Conservation (phyloP, 257 asterid species). For the Misopates orontium region DNA sequence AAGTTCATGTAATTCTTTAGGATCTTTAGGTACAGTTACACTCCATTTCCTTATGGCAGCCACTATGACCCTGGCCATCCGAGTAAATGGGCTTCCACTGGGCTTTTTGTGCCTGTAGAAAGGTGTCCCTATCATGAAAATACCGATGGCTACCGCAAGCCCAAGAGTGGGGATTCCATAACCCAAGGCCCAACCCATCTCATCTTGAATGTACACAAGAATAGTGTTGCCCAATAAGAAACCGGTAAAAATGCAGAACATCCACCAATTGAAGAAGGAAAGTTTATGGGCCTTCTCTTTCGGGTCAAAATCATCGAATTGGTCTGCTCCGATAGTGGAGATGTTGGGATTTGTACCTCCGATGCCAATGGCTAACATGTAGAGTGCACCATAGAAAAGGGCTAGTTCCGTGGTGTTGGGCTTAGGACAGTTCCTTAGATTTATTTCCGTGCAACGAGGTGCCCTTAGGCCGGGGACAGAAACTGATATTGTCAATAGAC, state of each 20-base stretch:
- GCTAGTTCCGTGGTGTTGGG: constrained; percentile 21
- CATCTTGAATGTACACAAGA: constrained; percentile 39
- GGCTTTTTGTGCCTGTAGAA: constrained; percentile 37
- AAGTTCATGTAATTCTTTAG: constrained; percentile 28
- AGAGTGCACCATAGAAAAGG: constrained; percentile 32
- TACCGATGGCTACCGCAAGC: constrained; percentile 24
- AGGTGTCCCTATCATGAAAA: constrained; percentile 33
- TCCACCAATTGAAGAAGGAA: constrained; percentile 44
- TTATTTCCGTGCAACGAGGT: constrained; percentile 19
- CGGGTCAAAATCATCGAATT: constrained; percentile 33
- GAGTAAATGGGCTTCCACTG: constrained; percentile 30
- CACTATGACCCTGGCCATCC: constrained; percentile 34
- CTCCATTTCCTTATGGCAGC: constrained; percentile 32
- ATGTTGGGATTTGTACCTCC: constrained; percentile 42
- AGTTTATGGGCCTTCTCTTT: constrained; percentile 38
- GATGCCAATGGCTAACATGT: constrained; percentile 33
- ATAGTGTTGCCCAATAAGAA: constrained; percentile 38
- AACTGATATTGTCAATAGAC: constrained; percentile 31
- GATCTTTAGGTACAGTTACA: constrained; percentile 24
- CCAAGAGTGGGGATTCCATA: constrained; percentile 37
- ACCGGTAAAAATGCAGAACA: constrained; percentile 36
- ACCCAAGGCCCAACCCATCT: constrained; percentile 40
- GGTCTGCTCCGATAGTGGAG: constrained; percentile 39
- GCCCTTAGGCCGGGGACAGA: constrained; percentile 33
- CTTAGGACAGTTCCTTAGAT: constrained; percentile 23